phyloP scores from a whole-genome alignment of 1,284 basidiomycete genomes.

The Fomitiporia mediterranea region DNA sequence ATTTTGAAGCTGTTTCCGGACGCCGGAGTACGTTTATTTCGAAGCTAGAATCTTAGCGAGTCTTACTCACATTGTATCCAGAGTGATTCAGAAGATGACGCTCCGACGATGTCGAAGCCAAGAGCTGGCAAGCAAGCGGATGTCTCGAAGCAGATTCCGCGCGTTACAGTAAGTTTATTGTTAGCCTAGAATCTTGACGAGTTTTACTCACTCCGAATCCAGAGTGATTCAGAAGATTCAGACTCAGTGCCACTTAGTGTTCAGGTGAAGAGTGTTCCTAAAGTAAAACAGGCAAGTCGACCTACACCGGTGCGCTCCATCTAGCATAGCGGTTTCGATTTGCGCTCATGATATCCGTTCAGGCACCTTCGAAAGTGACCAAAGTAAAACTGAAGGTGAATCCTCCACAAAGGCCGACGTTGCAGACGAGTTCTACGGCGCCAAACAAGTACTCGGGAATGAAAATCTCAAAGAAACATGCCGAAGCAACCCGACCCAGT shows the following conservation, averaged over 20 bases:
- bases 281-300: conserved; percentile 2
- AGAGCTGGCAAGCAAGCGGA: not conserved
- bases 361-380: not conserved
- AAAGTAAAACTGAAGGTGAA: not conserved
- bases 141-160: not conserved
- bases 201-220: too few relatives aligned
- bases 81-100: conserved; percentile 12
- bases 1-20: conserved; percentile 3
- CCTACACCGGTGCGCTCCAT: not conserved
- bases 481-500: not conserved
- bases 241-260: conserved; percentile 21
- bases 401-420: not conserved
- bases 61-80: not conserved
- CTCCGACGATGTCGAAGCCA: conserved; percentile 5
- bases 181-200: not conserved
- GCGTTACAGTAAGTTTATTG: not conserved
- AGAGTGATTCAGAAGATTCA: conserved; percentile 18
- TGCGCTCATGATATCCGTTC: not conserved
- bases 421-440: not conserved
- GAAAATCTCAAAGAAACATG: conserved; percentile 16
- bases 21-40: not conserved
- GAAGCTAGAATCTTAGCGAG: not conserved
- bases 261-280: conserved; percentile 14
- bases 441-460: conserved; percentile 10
- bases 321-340: too few relatives aligned